phyloP scores from a whole-genome alignment of 148 eudicot species.

The Fallopia convolvulus region DNA sequence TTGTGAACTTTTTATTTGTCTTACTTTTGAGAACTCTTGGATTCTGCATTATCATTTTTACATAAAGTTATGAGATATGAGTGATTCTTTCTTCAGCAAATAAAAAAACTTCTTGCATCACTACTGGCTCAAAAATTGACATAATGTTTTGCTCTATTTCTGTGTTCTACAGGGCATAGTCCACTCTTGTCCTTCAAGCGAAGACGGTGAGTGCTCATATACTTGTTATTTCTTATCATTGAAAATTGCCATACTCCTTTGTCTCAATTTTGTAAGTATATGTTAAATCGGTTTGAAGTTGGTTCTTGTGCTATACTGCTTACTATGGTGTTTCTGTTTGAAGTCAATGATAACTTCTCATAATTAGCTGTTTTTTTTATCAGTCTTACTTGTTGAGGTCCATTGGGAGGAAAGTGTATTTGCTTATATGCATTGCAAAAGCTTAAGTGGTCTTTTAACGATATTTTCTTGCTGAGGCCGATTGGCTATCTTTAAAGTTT shows the following conservation, averaged over 20 bases:
- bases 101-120: background rate
- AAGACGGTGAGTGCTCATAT: slow-evolving; percentile 37
- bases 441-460: background rate
- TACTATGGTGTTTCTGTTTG: background rate
- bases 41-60: background rate
- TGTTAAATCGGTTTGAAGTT: background rate
- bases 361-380: background rate
- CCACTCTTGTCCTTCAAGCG: slow-evolving; percentile 29
- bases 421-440: background rate
- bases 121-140: background rate
- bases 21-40: background rate
- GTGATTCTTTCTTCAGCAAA: slow-evolving; percentile 3
- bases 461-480: background rate
- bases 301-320: background rate
- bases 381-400: background rate
- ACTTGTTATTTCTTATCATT: background rate
- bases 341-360: background rate
- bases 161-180: slow-evolving; percentile 45
- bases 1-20: background rate
- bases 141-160: background rate
- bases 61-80: background rate
- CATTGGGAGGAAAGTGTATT: background rate
- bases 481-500: background rate
- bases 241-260: background rate
- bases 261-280: background rate